Conservation (phyloP, 768 basidiomycete species). For the Omphalotus guepiniiformis region DNA sequence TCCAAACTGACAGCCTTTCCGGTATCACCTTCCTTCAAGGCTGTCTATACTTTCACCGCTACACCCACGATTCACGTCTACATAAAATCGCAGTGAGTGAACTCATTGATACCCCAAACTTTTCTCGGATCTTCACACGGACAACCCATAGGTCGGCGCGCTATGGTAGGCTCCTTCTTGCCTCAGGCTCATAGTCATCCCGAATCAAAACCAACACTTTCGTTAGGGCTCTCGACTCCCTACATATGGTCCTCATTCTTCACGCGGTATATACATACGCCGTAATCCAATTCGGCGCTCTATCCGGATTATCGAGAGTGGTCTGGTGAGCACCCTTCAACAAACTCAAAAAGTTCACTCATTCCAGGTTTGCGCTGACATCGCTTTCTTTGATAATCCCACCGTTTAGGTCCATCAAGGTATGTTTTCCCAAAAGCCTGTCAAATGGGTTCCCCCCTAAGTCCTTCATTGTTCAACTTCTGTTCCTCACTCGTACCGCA, state of each 20-base stretch:
- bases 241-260: conserved; percentile 30
- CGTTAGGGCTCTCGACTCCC: conserved; percentile 29
- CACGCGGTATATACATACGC: conserved; percentile 33
- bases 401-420: conserved; percentile 32
- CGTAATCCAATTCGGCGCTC: conserved; percentile 32
- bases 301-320: conserved; percentile 20
- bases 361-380: not conserved
- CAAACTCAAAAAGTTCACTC: not conserved
- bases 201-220: not conserved
- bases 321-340: conserved; percentile 23
- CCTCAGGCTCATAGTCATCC: not conserved
- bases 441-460: not conserved
- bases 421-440: conserved; percentile 7
- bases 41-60: conserved; percentile 18
- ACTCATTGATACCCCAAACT: not conserved
- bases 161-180: conserved; percentile 28
- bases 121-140: not conserved
- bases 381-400: not conserved
- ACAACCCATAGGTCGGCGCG: conserved; percentile 23
- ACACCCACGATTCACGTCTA: conserved; percentile 15
- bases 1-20: conserved; percentile 18
- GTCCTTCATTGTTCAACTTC: not conserved
- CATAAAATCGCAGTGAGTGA: conserved; percentile 33
- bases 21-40: conserved; percentile 20
- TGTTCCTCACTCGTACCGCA: conserved; percentile 1